phyloP scores from a whole-genome alignment of 1,139 yeast genomes.

The Geotrichum siamense region DNA sequence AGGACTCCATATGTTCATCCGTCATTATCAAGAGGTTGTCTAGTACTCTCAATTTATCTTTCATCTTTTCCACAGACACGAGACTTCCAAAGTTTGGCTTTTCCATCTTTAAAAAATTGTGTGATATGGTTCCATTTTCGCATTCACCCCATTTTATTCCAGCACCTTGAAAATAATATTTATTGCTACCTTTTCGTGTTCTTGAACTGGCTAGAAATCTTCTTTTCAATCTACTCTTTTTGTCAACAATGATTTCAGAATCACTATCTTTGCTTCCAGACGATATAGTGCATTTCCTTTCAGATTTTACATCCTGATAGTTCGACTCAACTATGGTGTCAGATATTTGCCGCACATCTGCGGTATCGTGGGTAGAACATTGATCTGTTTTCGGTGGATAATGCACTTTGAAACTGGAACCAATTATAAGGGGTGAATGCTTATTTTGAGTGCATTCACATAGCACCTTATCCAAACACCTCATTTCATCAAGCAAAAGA shows the following conservation, averaged over 20 bases:
- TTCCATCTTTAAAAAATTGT: background rate
- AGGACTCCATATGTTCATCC: slow-evolving; percentile 13
- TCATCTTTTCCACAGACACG: background rate
- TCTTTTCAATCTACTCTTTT: too few relatives aligned
- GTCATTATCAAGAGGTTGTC: slow-evolving; percentile 15
- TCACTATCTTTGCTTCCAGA: too few relatives aligned
- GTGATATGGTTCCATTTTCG: background rate
- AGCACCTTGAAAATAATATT: too few relatives aligned
- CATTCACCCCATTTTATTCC: background rate
- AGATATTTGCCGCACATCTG: too few relatives aligned
- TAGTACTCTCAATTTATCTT: slow-evolving; percentile 11
- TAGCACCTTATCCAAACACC: background rate
- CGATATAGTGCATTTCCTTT: too few relatives aligned
- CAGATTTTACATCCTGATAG: too few relatives aligned
- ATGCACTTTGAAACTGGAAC: background rate
- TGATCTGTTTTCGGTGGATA: too few relatives aligned
- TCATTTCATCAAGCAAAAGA: slow-evolving; percentile 1
- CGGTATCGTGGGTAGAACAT: too few relatives aligned
- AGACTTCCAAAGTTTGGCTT: background rate
- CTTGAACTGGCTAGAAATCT: slow-evolving; percentile 2
- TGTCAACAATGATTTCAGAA: too few relatives aligned
- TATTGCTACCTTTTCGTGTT: background rate
- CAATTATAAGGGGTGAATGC: too few relatives aligned
- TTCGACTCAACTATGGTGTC: too few relatives aligned
- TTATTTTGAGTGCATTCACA: too few relatives aligned